Evolutionary conservation across 2,329 filamentous ascomycete species (phyloP), one percentile per base, ranked within the genome.

Genomic region (Neonectria sp.): DNA sequence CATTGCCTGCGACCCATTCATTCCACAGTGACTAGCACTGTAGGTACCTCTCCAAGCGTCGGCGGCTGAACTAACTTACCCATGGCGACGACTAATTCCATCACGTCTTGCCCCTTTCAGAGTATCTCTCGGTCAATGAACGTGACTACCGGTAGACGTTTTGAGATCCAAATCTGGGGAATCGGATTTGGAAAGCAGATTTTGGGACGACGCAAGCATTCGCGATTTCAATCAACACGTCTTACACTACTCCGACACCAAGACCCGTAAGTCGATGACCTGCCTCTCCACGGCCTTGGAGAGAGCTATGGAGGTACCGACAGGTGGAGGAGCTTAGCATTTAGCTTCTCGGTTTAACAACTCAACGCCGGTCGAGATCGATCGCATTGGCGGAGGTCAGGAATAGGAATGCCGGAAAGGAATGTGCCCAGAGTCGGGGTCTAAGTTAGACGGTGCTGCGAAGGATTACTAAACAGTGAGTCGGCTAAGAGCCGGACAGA

Each of bases 71-170:
- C 46, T 12, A 35, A 33, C 17, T 29, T 29, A 29, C 21, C 33
- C 35, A 53, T 58, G 46, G 55, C 40, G 40, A 49, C 53, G 6
- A 40, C 49, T 59, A 59, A 59, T 48, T 59, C 55, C 37, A 37
- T 40, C 43, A 27, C 29, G 61, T 49, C 13, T 52, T 52, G 27
- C 48, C 37, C 24, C 25, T 37, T 45, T 57, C 29, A 51, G 60
- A 49, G 57, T 24, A 17, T 27, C 25, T 45, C 6, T 21, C 21
- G 8, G n/a, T 43, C 49, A 12, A 45, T 24, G 35, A 17, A n/a
- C n/a, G 25, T 29, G 27, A 29, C 35, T 21, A 21, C 21, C 21
- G 21, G 21, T 56, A 25, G 37, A 17, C 37, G 15, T 15, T 15
- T 37, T 37, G 35, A 37, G 35, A 37, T 37, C 13, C 9, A 11